Evolutionary conservation across 306 rosid genomes (phyloP), one percentile per base, ranked within the genome.

Genomic region (Citrullus colocynthis): DNA sequence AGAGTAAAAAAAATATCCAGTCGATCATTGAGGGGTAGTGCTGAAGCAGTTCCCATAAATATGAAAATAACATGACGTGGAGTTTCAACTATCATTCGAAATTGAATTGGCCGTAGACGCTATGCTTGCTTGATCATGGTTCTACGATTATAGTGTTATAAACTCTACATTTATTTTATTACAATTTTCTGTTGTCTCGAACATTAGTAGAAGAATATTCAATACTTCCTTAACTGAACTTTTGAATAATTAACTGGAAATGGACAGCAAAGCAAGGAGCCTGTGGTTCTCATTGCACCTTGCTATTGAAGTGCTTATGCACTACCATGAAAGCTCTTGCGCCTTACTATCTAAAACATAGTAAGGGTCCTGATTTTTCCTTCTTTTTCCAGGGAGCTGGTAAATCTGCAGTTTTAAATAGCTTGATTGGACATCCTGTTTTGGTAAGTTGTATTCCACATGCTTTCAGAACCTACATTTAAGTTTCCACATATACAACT

Each of bases 381-480:
- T 76, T 59, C 1, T 58, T 58, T 84, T 67, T 45, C 18, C 72
- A 95, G 97, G 99, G 99, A 79, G 96, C 97, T 63, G 99, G 99
- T 73, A 95, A 95, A 80, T 95, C 97, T 51, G 99, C 97, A 37
- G 96, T 92, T 41, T 82, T 95, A 83, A 95, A 95, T 88, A 95
- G 97, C 84, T 87, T 95, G 80, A 89, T 92, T 78, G 98, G 98
- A 78, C 98, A 95, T 89, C 98, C 98, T 30, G 92, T 95, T 82
- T 78, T 95, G 96, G 98, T 92, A 80, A 88, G 92, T 78, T 17
- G 58, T 85, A 82, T 66, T 70, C 67, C 61, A 34, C 14, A 37
- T 74, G 36, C 24, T 79, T 37, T 17, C 44, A 42, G 17, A 6
- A 44, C 75, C 66, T 32, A 78, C 58, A 21, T 74, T 74, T 10